Conservation (phyloP, 495 filamentous ascomycete species). For the Penicillium verhagenii region DNA sequence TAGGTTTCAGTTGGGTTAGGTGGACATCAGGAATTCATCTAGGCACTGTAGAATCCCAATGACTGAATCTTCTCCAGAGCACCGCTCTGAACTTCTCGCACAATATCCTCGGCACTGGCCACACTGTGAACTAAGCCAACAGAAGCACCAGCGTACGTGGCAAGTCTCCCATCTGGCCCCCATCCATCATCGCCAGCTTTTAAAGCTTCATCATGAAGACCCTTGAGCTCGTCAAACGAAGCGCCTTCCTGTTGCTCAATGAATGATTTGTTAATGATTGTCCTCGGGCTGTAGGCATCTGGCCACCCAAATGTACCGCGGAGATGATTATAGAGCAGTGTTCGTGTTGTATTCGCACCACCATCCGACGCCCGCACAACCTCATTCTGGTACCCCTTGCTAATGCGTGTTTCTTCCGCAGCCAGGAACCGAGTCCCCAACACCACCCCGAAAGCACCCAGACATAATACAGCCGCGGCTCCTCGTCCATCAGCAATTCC, state of each 20-base stretch:
- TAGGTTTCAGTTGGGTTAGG: no score
- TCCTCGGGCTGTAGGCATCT: slow-evolving; percentile 57
- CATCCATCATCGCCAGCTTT: slow-evolving; percentile 58
- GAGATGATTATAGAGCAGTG: slow-evolving; percentile 67
- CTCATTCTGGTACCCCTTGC: slow-evolving; percentile 57
- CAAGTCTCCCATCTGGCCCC: slow-evolving; percentile 61
- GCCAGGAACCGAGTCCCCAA: slow-evolving; percentile 74
- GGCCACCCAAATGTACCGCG: slow-evolving; percentile 72
- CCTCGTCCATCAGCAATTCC: slow-evolving; percentile 69
- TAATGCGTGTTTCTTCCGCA: slow-evolving; percentile 60
- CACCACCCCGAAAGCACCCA: slow-evolving; percentile 66
- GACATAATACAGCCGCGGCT: slow-evolving; percentile 59
- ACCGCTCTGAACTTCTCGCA: slow-evolving; percentile 19
- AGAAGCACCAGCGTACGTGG: slow-evolving; percentile 65
- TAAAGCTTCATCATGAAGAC: slow-evolving; percentile 54
- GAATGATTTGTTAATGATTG: slow-evolving; percentile 61
- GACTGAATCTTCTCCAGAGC: slow-evolving; percentile 11
- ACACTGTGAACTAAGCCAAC: slow-evolving; percentile 52
- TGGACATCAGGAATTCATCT: neutral
- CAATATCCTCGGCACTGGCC: slow-evolving; percentile 41
- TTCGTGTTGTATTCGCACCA: slow-evolving; percentile 60
- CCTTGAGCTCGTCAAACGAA: slow-evolving; percentile 57
- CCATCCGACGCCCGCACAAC: slow-evolving; percentile 63
- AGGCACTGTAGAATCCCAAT: neutral
- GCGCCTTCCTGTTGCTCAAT: slow-evolving; percentile 56